phyloP scores from a whole-genome alignment of 2,329 filamentous ascomycete genomes.

The Cladosporium sp. region DNA sequence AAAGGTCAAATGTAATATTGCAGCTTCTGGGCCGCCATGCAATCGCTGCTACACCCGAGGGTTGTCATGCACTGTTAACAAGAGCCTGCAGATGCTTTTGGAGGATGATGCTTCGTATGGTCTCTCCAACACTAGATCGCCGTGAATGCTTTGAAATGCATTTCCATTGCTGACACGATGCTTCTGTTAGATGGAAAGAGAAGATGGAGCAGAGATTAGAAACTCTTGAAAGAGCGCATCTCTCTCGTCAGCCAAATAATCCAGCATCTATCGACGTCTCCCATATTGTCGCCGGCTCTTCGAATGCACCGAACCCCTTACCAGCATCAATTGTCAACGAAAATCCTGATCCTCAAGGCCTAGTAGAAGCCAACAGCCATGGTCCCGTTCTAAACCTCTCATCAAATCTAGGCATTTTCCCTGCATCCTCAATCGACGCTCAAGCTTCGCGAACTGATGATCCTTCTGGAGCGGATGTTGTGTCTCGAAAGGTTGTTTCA shows the following conservation, averaged over 20 bases:
- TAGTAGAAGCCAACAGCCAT: background rate
- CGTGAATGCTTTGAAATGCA: background rate
- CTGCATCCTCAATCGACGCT: background rate
- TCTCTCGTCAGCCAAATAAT: background rate
- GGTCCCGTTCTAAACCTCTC: background rate
- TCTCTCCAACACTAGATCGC: background rate
- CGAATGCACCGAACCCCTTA: no score
- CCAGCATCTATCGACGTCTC: no score
- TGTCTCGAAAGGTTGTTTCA: conserved; percentile 22
- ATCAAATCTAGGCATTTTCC: background rate
- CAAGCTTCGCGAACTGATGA: background rate
- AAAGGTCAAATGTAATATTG: conserved; percentile 39
- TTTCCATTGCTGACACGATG: no score
- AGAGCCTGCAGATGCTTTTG: conserved; percentile 39
- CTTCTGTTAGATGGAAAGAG: conserved; percentile 9
- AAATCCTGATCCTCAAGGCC: background rate
- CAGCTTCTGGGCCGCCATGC: conserved; percentile 35
- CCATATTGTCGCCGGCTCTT: no score
- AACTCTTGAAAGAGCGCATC: background rate
- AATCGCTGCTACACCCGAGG: conserved; percentile 38
- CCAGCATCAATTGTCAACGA: no score
- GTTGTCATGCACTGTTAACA: conserved; percentile 38
- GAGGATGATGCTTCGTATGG: conserved; percentile 33
- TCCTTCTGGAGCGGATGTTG: conserved; percentile 16
- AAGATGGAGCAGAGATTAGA: background rate